These are phyloP conservation scores for Thermomucor indicae-seudaticae DNA, from an alignment of 371 early-diverging fungal species.

Conservation along the genomic window DNA sequence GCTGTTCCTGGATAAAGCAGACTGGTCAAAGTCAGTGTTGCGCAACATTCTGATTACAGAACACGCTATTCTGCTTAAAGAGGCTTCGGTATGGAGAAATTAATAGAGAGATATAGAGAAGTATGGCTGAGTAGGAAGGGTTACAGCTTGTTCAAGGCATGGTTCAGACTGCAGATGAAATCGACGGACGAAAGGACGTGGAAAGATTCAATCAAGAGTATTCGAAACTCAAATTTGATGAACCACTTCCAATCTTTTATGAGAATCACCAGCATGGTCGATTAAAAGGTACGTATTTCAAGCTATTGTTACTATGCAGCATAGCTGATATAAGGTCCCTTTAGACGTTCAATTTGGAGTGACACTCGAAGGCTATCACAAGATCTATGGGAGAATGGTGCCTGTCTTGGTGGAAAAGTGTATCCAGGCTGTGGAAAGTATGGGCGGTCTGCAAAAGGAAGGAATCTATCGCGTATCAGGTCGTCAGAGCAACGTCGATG, in stretches of 20 bases:
- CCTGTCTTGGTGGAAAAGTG: conserved; percentile 53
- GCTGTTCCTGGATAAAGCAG: conserved; percentile 3
- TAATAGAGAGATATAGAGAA: background rate
- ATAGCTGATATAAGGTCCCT: no score
- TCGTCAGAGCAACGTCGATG: conserved; percentile 54
- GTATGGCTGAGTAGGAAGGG: no score
- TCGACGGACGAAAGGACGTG: conserved; percentile 27
- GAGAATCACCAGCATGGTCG: conserved; percentile 40
- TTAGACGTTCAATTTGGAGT: conserved; percentile 54
- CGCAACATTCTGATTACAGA: conserved; percentile 3
- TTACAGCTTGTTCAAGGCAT: no score
- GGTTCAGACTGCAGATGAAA: no score
- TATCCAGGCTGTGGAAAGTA: conserved; percentile 52
- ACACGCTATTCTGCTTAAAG: conserved; percentile 2
- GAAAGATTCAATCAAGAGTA: conserved; percentile 18
- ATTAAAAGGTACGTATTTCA: conserved; percentile 33
- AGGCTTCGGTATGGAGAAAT: conserved; percentile 1
- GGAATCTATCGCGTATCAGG: conserved; percentile 73
- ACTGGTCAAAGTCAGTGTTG: conserved; percentile 1
- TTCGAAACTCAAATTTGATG: background rate
- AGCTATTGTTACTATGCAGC: no score
- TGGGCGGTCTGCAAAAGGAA: conserved; percentile 63
- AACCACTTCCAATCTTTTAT: conserved; percentile 44
- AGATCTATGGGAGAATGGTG: conserved; percentile 36
- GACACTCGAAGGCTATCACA: conserved; percentile 36